phyloP scores from a whole-genome alignment of 1,139 yeast species.

The Debaryomycetaceae sp. region DNA sequence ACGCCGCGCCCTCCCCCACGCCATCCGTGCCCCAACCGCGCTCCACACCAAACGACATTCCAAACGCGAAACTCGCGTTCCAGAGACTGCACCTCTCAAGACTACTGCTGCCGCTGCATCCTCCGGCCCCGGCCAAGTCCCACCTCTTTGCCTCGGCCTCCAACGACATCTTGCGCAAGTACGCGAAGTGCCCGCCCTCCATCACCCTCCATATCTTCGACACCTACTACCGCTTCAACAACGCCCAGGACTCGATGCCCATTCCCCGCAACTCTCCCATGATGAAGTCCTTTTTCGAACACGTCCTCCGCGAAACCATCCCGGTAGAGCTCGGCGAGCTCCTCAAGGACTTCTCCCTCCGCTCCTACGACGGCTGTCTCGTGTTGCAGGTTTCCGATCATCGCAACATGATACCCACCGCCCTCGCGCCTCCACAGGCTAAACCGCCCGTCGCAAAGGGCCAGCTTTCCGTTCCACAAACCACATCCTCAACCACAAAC shows the following conservation, averaged over 20 bases:
- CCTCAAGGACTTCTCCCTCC: constrained; percentile 72
- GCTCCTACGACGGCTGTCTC: constrained; percentile 81
- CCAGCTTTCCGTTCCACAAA: too few relatives aligned
- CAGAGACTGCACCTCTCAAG: too few relatives aligned
- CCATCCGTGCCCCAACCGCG: too few relatives aligned
- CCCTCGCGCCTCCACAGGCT: constrained; percentile 2
- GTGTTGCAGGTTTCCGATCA: constrained; percentile 81
- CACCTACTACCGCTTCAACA: constrained; percentile 75
- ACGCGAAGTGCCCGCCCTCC: constrained; percentile 70
- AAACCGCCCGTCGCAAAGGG: background rate
- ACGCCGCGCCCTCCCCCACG: too few relatives aligned
- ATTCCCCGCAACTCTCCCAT: constrained; percentile 77
- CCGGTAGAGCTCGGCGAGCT: constrained; percentile 88
- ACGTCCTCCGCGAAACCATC: constrained; percentile 69
- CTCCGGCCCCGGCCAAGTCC: too few relatives aligned
- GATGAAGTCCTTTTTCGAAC: constrained; percentile 67
- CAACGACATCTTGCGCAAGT: constrained; percentile 67
- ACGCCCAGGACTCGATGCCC: constrained; percentile 57
- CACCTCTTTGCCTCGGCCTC: constrained; percentile 68
- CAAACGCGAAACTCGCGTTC: too few relatives aligned
- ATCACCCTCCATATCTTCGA: constrained; percentile 84
- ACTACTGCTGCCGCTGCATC: too few relatives aligned
- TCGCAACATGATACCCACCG: constrained; percentile 20
- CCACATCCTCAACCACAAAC: constrained; percentile 1
- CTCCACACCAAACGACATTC: too few relatives aligned